These are phyloP conservation scores for Salix koriyanagi DNA, from an alignment of 345 rosid species.

Conservation along the genomic window DNA sequence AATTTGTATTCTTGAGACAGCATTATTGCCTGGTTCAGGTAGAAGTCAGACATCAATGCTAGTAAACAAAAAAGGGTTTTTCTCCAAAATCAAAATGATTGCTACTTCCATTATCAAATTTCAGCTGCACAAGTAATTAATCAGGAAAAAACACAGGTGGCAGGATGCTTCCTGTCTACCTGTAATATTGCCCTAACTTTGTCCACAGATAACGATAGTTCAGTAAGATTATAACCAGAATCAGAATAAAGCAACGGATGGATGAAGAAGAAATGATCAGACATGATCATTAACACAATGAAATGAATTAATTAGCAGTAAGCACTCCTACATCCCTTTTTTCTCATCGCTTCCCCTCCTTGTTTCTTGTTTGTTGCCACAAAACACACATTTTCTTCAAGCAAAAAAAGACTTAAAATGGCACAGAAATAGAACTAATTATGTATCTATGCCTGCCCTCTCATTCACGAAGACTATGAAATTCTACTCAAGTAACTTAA, in stretches of 20 bases:
- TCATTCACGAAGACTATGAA: conserved; percentile 4
- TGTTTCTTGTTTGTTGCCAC: background rate
- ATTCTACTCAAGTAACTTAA: background rate
- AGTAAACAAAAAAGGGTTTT: background rate
- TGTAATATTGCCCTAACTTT: background rate
- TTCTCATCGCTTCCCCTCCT: background rate
- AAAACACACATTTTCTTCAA: background rate
- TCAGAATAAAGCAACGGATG: background rate
- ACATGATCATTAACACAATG: background rate
- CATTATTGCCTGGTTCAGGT: background rate
- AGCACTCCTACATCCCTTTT: background rate
- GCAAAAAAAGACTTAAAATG: background rate
- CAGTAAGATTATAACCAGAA: background rate
- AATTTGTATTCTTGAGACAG: background rate
- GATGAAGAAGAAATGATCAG: background rate
- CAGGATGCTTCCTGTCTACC: background rate
- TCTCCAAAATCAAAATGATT: background rate
- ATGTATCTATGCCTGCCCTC: conserved; percentile 1
- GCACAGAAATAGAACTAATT: background rate
- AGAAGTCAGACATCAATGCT: background rate
- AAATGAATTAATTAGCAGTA: background rate
- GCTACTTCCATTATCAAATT: background rate
- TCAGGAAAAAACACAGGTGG: background rate
- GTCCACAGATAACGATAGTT: background rate
- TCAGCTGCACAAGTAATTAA: conserved; percentile 4